Evolutionary conservation across 2,329 filamentous ascomycete species (phyloP), one percentile per base, ranked within the genome.

Genomic region (Magnaporthales sp.): DNA sequence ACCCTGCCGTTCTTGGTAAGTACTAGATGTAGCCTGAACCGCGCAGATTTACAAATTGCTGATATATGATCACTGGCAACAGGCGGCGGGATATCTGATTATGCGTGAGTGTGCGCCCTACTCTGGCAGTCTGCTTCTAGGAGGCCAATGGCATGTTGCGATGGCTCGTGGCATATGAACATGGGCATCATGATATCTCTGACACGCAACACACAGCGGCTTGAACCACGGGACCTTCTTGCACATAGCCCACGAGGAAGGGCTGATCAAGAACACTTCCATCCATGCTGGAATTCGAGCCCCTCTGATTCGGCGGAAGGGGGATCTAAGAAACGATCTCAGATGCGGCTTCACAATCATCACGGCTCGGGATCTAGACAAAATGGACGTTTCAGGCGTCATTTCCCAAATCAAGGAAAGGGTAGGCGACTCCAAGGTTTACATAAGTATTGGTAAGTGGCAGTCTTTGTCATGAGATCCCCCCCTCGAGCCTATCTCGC

Each of bases 291-390:
- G 86, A 0, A 87, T 88, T 68, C 79, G 86, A 54, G 85, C 81
- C 0, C 84, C 85, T 0, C 72, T 87, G 1, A 70, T 76, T 9
- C 79, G 82, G 13, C 77, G 75, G 24, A 81, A 82, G 67, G 77
- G 76, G 9, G 86, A 88, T 71, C 68, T 86, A 46, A 75, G 78
- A 15, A 86, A 88, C 70, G 86, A 88, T 71, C 71, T 80, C 58
- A 80, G 81, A 11, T 88, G 86, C 70, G 86, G 86, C 1, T 89
- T 89, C 70, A 76, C 81, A 4, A 83, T 83, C 64, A 73, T 88
- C 65, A 86, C 77, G 24, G 85, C 86, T 0, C 77, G 85, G 69
- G 91, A 92, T 69, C 87, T 94, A 62, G 91, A 94, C 75, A 86
- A 87, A 19, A 75, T 92, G 51, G 90, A 91, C 3, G 78, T 83